Base-by-base conservation (phyloP, 768 basidiomycete genomes). In the Cystobasidium onofrii region DNA sequence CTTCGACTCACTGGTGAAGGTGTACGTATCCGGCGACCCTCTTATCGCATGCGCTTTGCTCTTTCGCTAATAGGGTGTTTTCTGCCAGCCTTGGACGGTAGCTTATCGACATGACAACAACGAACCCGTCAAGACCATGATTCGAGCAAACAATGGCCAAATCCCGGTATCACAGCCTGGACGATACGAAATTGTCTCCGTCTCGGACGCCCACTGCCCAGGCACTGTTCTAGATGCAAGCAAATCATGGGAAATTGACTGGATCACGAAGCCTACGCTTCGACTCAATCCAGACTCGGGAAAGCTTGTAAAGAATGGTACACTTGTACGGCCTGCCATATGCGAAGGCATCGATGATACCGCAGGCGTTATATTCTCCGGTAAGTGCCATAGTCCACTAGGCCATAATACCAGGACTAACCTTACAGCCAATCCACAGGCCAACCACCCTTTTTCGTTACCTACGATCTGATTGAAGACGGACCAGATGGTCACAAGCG, bases 1-100 rank as follows among this genome's bases (percentile, higher is more conserved):
- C 82, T 97, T 50, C 86, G 93, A 31, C 82, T 99, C 64, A 94
- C 92, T 23, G 96, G 96, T 4, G 90, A 94, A 80, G 89, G 88
- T 61, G 94, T 95, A 81, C 75, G 88, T 83, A 4, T 7, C 46
- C 7, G 39, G 15, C 39, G 6, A 6, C 6, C 39, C 6, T 39
- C 7, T 20, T 50, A 7, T 43, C 54, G 39, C 55, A 57, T n/a
- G 17, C 10, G 9, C 10, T 18, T 50, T 20, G 18, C 4, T 3
- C 46, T 50, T 12, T 4, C 12, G 46, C 46, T 50, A 20, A 50
- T 20, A 9, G n/a, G n/a, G n/a, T n/a, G n/a, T n/a, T 17, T n/a
- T 20, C 18, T 50, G 46, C 46, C 9, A 97, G 93, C 92, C 95
- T 7, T 99, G 95, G 95, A 84, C 82, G 17, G 80, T 99, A 55